These are phyloP conservation scores for Didymella glomerata DNA, from an alignment of 2,329 filamentous ascomycete species.

Conservation along the genomic window DNA sequence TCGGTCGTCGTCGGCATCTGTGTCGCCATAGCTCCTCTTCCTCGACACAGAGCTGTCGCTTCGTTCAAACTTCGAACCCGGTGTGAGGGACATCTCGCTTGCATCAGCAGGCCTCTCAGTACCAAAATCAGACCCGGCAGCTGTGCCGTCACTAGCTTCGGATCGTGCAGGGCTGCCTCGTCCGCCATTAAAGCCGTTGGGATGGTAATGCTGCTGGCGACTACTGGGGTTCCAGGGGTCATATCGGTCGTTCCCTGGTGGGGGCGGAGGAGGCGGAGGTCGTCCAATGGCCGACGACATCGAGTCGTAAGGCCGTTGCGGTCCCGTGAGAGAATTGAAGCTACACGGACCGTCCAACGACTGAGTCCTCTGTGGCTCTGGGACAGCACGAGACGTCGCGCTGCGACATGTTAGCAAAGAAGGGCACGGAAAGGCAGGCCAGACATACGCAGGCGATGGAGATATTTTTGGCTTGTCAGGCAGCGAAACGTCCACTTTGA, in stretches of 20 bases:
- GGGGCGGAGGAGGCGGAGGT: slow-evolving; percentile 30
- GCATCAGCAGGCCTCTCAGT: slow-evolving; percentile 33
- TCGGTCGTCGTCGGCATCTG: slow-evolving; percentile 43
- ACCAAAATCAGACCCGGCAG: slow-evolving; percentile 48
- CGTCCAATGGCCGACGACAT: slow-evolving; percentile 25
- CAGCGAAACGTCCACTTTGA: slow-evolving; percentile 24
- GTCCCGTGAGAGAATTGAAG: slow-evolving; percentile 19
- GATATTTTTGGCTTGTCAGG: slow-evolving; percentile 31
- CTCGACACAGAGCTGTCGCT: slow-evolving; percentile 46
- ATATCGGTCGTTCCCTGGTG: slow-evolving; percentile 26
- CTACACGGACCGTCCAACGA: slow-evolving; percentile 34
- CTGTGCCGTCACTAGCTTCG: slow-evolving; percentile 47
- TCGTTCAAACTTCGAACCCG: slow-evolving; percentile 33
- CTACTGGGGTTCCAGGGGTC: slow-evolving; percentile 38
- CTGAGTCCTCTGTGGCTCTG: slow-evolving; percentile 31
- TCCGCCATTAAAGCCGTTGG: slow-evolving; percentile 29
- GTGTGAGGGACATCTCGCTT: slow-evolving; percentile 22
- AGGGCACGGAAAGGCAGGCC: neutral
- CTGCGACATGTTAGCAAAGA: slow-evolving; percentile 17
- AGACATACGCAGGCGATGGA: slow-evolving; percentile 20
- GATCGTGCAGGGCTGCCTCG: slow-evolving; percentile 45
- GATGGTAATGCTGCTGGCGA: slow-evolving; percentile 26
- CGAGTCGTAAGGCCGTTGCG: slow-evolving; percentile 40
- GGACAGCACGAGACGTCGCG: slow-evolving; percentile 10
- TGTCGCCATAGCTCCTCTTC: slow-evolving; percentile 51